Base-by-base conservation (phyloP, 805 yeast genomes). In the Saccharomyces jurei region DNA sequence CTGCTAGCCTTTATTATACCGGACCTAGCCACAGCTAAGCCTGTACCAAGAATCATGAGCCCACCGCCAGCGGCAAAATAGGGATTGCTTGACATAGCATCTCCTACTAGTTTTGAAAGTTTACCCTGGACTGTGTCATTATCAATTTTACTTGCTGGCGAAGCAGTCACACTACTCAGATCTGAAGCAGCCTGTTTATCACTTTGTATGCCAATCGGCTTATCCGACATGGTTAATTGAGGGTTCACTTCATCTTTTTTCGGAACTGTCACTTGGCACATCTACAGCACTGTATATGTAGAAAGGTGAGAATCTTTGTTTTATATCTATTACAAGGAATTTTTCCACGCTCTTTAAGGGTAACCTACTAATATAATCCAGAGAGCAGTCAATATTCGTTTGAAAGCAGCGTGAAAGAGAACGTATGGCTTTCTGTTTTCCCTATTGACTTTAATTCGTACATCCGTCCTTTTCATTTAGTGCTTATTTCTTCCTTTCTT, bases 21-120 rank as follows among this genome's bases (percentile, higher is more conserved):
- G 55, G 81, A 83, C 50, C 96, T 76, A 0, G 89, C 83, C 6
- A 89, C 62, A 0, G 97, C 96, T 32, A 94, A 71, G 0, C 84
- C 86, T 0, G 96, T 90, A n/a, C 99, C 99, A 2, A 94, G 74
- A 3, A 91, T 75, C 99, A 94, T 94, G 46, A 94, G 75, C 0
- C 99, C 99, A 63, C 97, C 97, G 64, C 99, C 99, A 0, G 98
- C 99, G 1, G 97, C 94, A 74, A 94, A 92, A 69, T 89, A 90
- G n/a, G 97, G 98, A 67, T 92, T 92, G 41, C 81, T 78, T 25
- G 77, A 77, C 55, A 87, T 74, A 2, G 82, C 79, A 53, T 81
- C 82, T 46, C 78, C 71, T 62, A 82, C 71, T 4, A 83, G 71
- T 55, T 57, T 59, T 1, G 65, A 58, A 0, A 74, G 67, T 63